A percentile compares a stretch with the other conserved stretches of the same genome.
Conservation (phyloP, 805 yeast species). For the Alloascoidea africana region DNA sequence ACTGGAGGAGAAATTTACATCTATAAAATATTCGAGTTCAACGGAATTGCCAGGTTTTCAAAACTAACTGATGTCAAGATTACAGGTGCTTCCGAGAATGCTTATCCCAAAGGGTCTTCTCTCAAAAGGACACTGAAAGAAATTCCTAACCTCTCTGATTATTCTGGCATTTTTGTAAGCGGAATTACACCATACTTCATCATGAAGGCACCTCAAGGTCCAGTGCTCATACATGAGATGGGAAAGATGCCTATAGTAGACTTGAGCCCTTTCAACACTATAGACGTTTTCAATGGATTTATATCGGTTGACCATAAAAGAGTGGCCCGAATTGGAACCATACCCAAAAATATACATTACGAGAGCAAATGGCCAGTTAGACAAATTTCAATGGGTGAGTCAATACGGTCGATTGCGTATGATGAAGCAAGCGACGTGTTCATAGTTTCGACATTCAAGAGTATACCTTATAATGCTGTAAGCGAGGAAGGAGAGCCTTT, state of each 20-base stretch:
- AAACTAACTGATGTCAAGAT: slow-evolving; percentile 27
- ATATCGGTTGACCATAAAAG: slow-evolving; percentile 45
- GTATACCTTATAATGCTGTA: slow-evolving; percentile 43
- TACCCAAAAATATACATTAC: slow-evolving; percentile 26
- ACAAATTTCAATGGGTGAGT: slow-evolving; percentile 36
- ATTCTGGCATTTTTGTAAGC: slow-evolving; percentile 48
- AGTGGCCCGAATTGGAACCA: not conserved
- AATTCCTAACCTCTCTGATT: slow-evolving; percentile 41
- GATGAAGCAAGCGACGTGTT: slow-evolving; percentile 53
- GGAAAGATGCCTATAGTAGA: slow-evolving; percentile 32
- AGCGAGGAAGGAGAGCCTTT: slow-evolving; percentile 63
- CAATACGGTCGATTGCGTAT: slow-evolving; percentile 50
- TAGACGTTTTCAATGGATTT: slow-evolving; percentile 28
- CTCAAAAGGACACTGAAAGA: slow-evolving; percentile 27
- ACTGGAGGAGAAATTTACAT: slow-evolving; percentile 68
- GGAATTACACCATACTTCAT: slow-evolving; percentile 63
- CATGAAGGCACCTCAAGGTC: slow-evolving; percentile 45
- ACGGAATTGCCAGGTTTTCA: slow-evolving; percentile 23
- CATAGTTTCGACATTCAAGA: slow-evolving; percentile 42
- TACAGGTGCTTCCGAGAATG: slow-evolving; percentile 73
- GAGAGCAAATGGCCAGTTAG: slow-evolving; percentile 47
- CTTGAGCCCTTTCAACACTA: slow-evolving; percentile 36
- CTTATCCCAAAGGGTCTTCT: not conserved
- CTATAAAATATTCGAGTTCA: slow-evolving; percentile 42
- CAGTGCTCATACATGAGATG: slow-evolving; percentile 52